Percentiles rank a stretch among this genome's conserved stretches.
Conservation (phyloP, 345 rosid species). For the Lepidium africanum region DNA sequence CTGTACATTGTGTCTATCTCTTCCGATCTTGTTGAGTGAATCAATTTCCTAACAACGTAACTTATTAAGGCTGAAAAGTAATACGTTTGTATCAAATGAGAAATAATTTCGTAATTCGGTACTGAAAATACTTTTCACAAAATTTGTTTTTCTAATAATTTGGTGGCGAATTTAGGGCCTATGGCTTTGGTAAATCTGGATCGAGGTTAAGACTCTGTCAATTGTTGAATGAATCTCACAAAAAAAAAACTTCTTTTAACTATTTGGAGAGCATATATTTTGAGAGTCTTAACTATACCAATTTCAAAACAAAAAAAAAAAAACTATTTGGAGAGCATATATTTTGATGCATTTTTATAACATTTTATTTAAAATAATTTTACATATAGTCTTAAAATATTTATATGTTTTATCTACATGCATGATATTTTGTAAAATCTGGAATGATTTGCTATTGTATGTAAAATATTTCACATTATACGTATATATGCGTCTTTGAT, state of each 20-base stretch:
- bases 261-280: neutral
- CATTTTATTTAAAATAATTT: no score
- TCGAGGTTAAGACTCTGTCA: conserved; percentile 17
- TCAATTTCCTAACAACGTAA: neutral
- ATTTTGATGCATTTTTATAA: no score
- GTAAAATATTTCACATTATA: neutral
- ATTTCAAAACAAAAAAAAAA: no score
- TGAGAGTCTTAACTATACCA: no score
- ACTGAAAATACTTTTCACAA: neutral
- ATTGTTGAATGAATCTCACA: neutral
- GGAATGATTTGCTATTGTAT: neutral
- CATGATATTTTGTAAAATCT: no score
- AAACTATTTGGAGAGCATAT: neutral
- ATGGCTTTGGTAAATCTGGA: conserved; percentile 3
- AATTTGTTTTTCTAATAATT: neutral
- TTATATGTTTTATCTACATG: no score
- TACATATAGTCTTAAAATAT: no score
- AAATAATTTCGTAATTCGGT: neutral
- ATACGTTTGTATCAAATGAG: neutral
- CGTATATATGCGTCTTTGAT: neutral
- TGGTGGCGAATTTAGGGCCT: conserved; percentile 11
- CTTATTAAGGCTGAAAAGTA: neutral
- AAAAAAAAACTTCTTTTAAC: neutral
- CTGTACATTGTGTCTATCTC: conserved; percentile 36
- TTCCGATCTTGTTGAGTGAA: neutral